phyloP scores from a whole-genome alignment of 352 stramenopile genomes.

The Globisporangium perplexum region DNA sequence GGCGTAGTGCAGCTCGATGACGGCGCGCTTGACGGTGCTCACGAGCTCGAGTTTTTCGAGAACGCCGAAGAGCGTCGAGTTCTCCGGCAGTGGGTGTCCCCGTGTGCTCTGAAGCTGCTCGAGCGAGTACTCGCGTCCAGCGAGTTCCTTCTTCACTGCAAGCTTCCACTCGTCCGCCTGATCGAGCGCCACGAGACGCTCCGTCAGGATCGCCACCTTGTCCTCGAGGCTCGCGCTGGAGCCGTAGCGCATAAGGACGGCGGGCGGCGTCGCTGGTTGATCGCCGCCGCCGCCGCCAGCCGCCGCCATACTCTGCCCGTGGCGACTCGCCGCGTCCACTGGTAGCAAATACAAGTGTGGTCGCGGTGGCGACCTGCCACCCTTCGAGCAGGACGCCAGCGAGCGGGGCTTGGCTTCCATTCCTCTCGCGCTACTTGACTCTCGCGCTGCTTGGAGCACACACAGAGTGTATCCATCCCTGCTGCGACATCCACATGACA shows the following conservation, averaged over 20 bases:
- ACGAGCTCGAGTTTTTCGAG: slow-evolving; percentile 56
- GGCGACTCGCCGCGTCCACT: too few species aligned
- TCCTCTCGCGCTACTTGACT: too few species aligned
- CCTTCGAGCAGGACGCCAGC: too few species aligned
- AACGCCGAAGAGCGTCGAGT: slow-evolving; percentile 33
- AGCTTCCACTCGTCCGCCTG: slow-evolving; percentile 50
- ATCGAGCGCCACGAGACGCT: slow-evolving; percentile 35
- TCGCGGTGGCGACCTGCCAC: too few species aligned
- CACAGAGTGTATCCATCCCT: too few species aligned
- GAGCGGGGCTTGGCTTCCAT: too few species aligned
- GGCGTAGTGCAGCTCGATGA: slow-evolving; percentile 58
- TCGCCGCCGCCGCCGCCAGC: too few species aligned
- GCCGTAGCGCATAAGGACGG: slow-evolving; percentile 10
- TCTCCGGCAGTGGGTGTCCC: slow-evolving; percentile 11
- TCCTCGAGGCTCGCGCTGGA: slow-evolving; percentile 32
- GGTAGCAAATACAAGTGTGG: too few species aligned
- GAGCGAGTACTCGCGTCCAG: slow-evolving; percentile 35
- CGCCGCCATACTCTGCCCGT: too few species aligned
- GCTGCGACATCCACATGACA: too few species aligned
- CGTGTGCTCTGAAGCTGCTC: slow-evolving; percentile 29
- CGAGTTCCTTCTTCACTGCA: slow-evolving; percentile 40
- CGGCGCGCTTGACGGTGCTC: slow-evolving; percentile 40
- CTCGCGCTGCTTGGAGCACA: too few species aligned
- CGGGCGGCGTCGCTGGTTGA: not conserved
- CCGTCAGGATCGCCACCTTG: slow-evolving; percentile 36